Conservation (phyloP, 1,284 basidiomycete species). For the Xerocomus nothofagi region DNA sequence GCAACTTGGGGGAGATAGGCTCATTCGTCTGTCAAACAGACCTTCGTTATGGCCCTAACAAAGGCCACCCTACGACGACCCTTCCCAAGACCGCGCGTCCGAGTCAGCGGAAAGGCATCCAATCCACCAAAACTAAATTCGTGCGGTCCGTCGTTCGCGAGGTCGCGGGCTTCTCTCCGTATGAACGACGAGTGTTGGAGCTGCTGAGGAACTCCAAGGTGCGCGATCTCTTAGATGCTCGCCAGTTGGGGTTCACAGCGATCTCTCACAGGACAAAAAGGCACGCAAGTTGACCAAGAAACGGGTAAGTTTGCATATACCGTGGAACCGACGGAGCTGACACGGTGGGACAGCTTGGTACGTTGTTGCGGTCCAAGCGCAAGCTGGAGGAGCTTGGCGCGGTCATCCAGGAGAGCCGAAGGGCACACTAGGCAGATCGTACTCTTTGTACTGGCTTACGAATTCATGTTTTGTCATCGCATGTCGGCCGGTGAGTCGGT, state of each 20-base stretch:
- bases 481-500: not conserved
- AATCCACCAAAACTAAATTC: constrained; percentile 85
- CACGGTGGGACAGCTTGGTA: constrained; percentile 70
- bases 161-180: constrained; percentile 97
- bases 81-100: constrained; percentile 81
- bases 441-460: not conserved
- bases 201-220: constrained; percentile 99
- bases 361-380: constrained; percentile 93
- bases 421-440: constrained; percentile 52
- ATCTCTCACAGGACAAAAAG: constrained; percentile 82
- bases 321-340: too few relatives aligned
- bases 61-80: constrained; percentile 89
- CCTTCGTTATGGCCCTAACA: constrained; percentile 88
- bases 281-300: constrained; percentile 98
- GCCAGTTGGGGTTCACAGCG: not conserved
- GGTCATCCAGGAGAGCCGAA: constrained; percentile 90
- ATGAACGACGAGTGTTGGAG: constrained; percentile 99
- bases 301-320: constrained; percentile 65
- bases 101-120: constrained; percentile 90
- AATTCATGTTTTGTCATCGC: constrained; percentile 9
- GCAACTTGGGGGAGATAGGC: not conserved
- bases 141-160: constrained; percentile 91
- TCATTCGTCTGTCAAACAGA: constrained; percentile 49
- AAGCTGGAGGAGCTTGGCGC: constrained; percentile 93
- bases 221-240: constrained; percentile 27